Evolutionary conservation across 305 asterid species (phyloP).

Genomic region (Caryopteris hybrid): DNA sequence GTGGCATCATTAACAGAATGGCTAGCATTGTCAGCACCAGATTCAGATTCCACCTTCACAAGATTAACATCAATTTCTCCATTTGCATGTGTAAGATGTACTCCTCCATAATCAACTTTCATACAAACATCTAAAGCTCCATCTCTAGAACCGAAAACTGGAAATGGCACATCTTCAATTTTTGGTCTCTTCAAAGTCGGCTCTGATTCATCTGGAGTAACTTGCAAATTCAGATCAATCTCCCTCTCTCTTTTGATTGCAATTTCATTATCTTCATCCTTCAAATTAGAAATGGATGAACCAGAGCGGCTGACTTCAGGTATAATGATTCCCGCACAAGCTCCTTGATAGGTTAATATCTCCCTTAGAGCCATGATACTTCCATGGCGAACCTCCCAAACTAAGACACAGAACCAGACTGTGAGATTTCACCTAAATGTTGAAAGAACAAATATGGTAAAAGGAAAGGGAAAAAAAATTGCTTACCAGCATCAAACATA

Average conservation of each 20-base stretch:
- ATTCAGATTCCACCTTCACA: slow-evolving; percentile 53
- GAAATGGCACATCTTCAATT: slow-evolving; percentile 49
- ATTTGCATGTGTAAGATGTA: slow-evolving; percentile 36
- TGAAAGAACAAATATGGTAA: slow-evolving; percentile 15
- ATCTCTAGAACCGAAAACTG: slow-evolving; percentile 27
- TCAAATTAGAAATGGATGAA: slow-evolving; percentile 28
- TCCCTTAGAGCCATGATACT: slow-evolving; percentile 99
- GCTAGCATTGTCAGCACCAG: slow-evolving; percentile 32
- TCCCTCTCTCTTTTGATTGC: slow-evolving; percentile 59
- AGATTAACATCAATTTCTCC: slow-evolving; percentile 42
- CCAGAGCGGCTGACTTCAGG: slow-evolving; percentile 48
- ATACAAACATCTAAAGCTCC: slow-evolving; percentile 34
- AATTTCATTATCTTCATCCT: slow-evolving; percentile 37
- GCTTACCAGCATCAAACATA: slow-evolving; percentile 89
- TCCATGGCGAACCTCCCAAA: slow-evolving; percentile 99
- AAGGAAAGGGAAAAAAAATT: slow-evolving; percentile 6
- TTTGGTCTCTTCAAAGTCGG: slow-evolving; percentile 69
- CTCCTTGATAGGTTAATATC: slow-evolving; percentile 93
- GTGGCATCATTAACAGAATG: slow-evolving; percentile 26
- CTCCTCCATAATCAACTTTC: slow-evolving; percentile 47
- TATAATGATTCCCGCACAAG: slow-evolving; percentile 73
- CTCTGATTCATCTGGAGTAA: slow-evolving; percentile 52
- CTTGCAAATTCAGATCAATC: slow-evolving; percentile 68
- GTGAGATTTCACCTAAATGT: slow-evolving; percentile 14
- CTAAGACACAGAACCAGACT: slow-evolving; percentile 38